Conservation (phyloP, 768 basidiomycete species). For the Pleurotus platypus region DNA sequence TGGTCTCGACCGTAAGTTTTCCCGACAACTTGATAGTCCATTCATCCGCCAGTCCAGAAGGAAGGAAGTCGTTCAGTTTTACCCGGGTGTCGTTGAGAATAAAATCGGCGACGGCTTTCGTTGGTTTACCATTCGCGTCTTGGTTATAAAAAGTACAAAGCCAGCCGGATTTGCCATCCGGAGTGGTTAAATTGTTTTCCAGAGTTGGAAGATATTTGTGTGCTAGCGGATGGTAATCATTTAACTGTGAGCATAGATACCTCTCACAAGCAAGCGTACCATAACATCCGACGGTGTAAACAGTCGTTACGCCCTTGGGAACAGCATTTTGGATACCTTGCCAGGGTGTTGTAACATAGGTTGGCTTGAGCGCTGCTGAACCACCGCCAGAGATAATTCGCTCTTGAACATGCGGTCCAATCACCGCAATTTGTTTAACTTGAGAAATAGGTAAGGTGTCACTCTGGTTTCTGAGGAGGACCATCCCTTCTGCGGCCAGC, state of each 20-base stretch:
- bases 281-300: constrained; percentile 63
- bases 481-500: constrained; percentile 59
- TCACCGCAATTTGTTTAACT: constrained; percentile 53
- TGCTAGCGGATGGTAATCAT: constrained; percentile 28
- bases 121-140: constrained; percentile 42
- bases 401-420: constrained; percentile 67
- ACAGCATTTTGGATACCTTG: constrained; percentile 53
- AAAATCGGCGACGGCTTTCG: constrained; percentile 14
- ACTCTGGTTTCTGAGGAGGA: constrained; percentile 61
- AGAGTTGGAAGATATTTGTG: constrained; percentile 69
- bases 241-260: not conserved
- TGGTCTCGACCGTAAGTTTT: constrained; percentile 46
- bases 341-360: constrained; percentile 62
- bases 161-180: constrained; percentile 57
- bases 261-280: constrained; percentile 31
- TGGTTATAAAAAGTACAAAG: constrained; percentile 60
- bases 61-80: constrained; percentile 65
- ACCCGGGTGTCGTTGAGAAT: constrained; percentile 50
- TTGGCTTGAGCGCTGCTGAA: constrained; percentile 68
- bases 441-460: constrained; percentile 50
- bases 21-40: constrained; percentile 66
- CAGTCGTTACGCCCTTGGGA: constrained; percentile 44
- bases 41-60: constrained; percentile 48
- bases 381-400: constrained; percentile 73
- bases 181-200: constrained; percentile 53